These are phyloP conservation scores for Porogramme epimiltina DNA, from an alignment of 1,284 basidiomycete species.

Conservation along the genomic window DNA sequence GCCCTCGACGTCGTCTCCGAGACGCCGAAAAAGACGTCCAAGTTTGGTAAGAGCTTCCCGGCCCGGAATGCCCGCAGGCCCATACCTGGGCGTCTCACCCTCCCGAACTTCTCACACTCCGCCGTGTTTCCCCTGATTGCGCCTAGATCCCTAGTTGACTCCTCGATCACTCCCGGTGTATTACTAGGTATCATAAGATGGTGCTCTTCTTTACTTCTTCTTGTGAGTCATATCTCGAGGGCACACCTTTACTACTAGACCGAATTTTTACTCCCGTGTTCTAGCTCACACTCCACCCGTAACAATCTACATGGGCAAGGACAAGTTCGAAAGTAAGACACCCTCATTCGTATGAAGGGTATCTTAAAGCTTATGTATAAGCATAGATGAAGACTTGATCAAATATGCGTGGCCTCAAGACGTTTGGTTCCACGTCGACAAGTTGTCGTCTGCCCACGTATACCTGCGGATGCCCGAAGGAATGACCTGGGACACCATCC, in stretches of 20 bases:
- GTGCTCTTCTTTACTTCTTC: slow-evolving; percentile 22
- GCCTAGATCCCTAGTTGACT: too few relatives aligned
- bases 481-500: slow-evolving; percentile 89
- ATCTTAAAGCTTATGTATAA: slow-evolving; percentile 1
- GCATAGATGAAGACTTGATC: slow-evolving; percentile 89
- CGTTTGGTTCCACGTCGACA: slow-evolving; percentile 86
- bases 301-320: slow-evolving; percentile 91
- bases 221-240: slow-evolving; percentile 2
- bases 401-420: slow-evolving; percentile 87
- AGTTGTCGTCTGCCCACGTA: slow-evolving; percentile 92
- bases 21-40: neutral
- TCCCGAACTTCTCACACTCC: too few relatives aligned
- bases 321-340: slow-evolving; percentile 91
- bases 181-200: too few relatives aligned
- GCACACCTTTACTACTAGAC: neutral
- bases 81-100: too few relatives aligned
- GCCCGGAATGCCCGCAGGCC: slow-evolving; percentile 1
- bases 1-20: neutral
- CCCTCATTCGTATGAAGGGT: slow-evolving; percentile 1
- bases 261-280: too few relatives aligned
- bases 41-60: slow-evolving; percentile 9
- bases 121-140: too few relatives aligned
- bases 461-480: slow-evolving; percentile 84
- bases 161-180: too few relatives aligned
- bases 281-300: slow-evolving; percentile 65